Base-by-base conservation (phyloP, 768 basidiomycete genomes). In the Plicaturopsis crispa region DNA sequence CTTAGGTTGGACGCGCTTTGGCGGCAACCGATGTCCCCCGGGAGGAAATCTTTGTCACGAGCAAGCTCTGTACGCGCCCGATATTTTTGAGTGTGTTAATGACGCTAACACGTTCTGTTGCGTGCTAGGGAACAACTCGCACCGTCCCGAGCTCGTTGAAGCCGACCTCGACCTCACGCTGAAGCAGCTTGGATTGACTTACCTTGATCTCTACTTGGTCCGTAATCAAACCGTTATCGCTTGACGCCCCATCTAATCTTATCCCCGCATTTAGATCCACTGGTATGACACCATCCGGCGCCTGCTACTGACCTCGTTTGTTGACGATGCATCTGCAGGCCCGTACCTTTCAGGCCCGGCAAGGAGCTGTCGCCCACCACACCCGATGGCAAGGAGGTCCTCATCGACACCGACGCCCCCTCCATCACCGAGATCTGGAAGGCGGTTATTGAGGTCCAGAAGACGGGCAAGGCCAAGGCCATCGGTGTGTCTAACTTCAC, bases 121-220 rank as follows among this genome's bases (percentile, higher is more conserved):
- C n/a, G n/a, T n/a, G n/a, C n/a, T n/a, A n/a, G n/a, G 88, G 88
- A 89, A 89, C 60, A 67, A 70, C 33, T 65, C 73, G 6, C 86
- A 87, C 53, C 70, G 67, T 41, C 78, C 84, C 4, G 67, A 72
- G 6, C 56, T 69, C 36, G 85, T 84, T 20, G 82, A 82, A 65
- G 74, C 72, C 34, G 82, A 79, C 48, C 77, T 90, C 34, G 77
- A 91, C 37, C 75, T 78, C 59, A 86, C 85, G 13, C 70, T 92
- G 14, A 52, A 57, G 40, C 79, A 84, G 52, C 74, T 92, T 28
- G 82, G 80, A 6, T 55, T 78, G n/a, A 70, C 78, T 31, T 92
- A 90, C 53, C 65, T 92, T 30, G 90, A 92, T 54, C 67, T 90
- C 17, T 92, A 89, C 54, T 67, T n/a, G n/a, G 83, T 79, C 52